These are phyloP conservation scores for Larix sibirica DNA, from an alignment of 83 land plant species.

Conservation along the genomic window DNA sequence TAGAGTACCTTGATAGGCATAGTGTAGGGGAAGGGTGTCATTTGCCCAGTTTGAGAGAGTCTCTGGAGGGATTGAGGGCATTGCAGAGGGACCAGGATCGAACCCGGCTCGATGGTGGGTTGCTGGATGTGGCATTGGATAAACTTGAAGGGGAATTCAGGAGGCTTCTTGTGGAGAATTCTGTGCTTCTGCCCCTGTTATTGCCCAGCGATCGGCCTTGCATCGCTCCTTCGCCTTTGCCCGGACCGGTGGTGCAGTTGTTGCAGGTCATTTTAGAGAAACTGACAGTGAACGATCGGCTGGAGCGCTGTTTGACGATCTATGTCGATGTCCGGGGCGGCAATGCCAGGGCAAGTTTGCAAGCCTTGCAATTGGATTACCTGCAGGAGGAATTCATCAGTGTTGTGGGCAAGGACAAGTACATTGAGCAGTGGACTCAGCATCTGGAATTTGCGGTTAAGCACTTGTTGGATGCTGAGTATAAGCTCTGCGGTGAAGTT, in stretches of 20 bases:
- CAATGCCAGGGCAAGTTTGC: slow-evolving; percentile 21
- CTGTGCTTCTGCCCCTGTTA: slow-evolving; percentile 29
- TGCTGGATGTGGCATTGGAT: slow-evolving; percentile 38
- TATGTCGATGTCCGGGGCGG: slow-evolving; percentile 36
- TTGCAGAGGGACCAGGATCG: slow-evolving; percentile 23
- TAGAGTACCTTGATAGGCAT: slow-evolving; percentile 38
- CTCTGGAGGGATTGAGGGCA: slow-evolving; percentile 25
- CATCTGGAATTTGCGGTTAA: slow-evolving; percentile 59
- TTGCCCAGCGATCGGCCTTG: slow-evolving; percentile 27
- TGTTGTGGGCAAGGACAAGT: slow-evolving; percentile 30
- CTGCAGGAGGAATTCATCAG: slow-evolving; percentile 28
- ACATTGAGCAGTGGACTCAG: slow-evolving; percentile 43
- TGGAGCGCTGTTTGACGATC: slow-evolving; percentile 27
- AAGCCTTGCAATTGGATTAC: slow-evolving; percentile 40
- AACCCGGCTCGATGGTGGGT: slow-evolving; percentile 49
- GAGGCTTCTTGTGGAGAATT: slow-evolving; percentile 42
- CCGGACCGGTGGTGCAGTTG: slow-evolving; percentile 30
- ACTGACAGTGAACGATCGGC: slow-evolving; percentile 29
- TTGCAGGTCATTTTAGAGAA: slow-evolving; percentile 43
- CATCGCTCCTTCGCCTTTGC: slow-evolving; percentile 49
- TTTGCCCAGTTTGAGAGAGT: slow-evolving; percentile 23
- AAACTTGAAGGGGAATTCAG: slow-evolving; percentile 51
- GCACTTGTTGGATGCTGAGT: slow-evolving; percentile 49
- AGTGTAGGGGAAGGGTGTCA: slow-evolving; percentile 26
- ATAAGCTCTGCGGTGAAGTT: slow-evolving; percentile 44